Evolutionary conservation across 768 basidiomycete genomes (phyloP), one percentile per base, ranked within the genome.

Genomic region (Filobasidium wieringae): DNA sequence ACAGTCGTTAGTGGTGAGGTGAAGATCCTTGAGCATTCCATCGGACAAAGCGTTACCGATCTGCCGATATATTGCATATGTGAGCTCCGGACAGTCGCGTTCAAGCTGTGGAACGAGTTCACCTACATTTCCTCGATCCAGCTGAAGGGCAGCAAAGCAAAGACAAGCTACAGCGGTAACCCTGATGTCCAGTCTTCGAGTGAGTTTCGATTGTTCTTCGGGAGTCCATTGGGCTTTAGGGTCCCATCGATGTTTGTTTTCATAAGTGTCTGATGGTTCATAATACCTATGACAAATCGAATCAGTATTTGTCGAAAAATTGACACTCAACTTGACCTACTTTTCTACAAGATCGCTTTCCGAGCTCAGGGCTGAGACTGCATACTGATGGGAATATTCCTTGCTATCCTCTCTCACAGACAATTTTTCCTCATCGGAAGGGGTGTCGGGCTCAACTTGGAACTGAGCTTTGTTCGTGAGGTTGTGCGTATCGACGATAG

Each of bases 231-330:
- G 60, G 3, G 65, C 65, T 41, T 50, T 51, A 4, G 65, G 63
- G 57, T 66, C 65, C 59, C 59, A 66, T 36, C 65, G 58, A 54
- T 66, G 65, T 37, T 64, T 63, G 26, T 55, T 60, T 50, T 66
- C 65, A 40, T 64, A 66, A 9, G 49, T 40, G 33, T 66, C 63
- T 22, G 65, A 63, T 6, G 63, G 65, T 26, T 58, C 61, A 33
- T 63, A 63, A 34, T 52, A 63, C 39, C 60, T 66, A n/a, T n/a
- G n/a, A n/a, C n/a, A n/a, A n/a, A n/a, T n/a, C n/a, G n/a, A n/a
- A n/a, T n/a, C n/a, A n/a, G n/a, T n/a, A n/a, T n/a, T n/a, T n/a
- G n/a, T n/a, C n/a, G n/a, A n/a, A n/a, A n/a, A n/a, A n/a, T n/a
- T n/a, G n/a, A n/a, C n/a, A n/a, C n/a, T n/a, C n/a, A n/a, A n/a